Base-by-base conservation (phyloP, 2,329 filamentous ascomycete genomes). In the Ascocoryne sarcoides region DNA sequence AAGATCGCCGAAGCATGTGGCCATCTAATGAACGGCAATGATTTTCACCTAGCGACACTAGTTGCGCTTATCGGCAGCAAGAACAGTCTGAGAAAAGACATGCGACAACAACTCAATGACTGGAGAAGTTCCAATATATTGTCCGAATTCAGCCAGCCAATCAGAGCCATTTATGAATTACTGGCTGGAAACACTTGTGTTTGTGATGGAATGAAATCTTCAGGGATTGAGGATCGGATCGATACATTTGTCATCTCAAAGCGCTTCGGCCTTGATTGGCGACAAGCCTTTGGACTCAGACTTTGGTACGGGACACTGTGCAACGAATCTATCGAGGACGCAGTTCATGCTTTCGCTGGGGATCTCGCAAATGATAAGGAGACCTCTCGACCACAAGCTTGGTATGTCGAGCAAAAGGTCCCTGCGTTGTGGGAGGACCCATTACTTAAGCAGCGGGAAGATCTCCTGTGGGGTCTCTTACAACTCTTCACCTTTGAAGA, bases 161-260 rank as follows among this genome's bases (percentile, higher is more conserved):
- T 95, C 32, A 82, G 92, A 40, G 82, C 89, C 7, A 70, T 98
- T 23, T 98, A 95, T 59, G 87, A 94, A 60, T 72, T 98, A 19
- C 69, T 95, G 9, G 78, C 86, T 20, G 92, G 93, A 28, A 92
- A 95, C 49, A 80, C 86, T n/a, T 82, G 85, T 48, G 75, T 81
- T 19, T 89, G 85, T 44, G 76, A 88, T 50, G 92, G 90, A 9
- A 81, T 83, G 56, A 82, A 78, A 49, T 71, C 70, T 5, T 76
- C 84, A 1, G 23, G 23, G 23, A 65, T 82, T 7, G 92, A 96
- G 61, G 86, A 96, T 62, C 80, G 84, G 32, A 74, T 82, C 29
- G 74, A 80, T 10, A 82, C 82, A 0, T 95, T 98, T 57, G 73
- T 79, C 39, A 84, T 98, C 49, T 84, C 87, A 1, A 75, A 84